phyloP scores from a whole-genome alignment of 495 filamentous ascomycete species.

The Evansstolkia leycettana region DNA sequence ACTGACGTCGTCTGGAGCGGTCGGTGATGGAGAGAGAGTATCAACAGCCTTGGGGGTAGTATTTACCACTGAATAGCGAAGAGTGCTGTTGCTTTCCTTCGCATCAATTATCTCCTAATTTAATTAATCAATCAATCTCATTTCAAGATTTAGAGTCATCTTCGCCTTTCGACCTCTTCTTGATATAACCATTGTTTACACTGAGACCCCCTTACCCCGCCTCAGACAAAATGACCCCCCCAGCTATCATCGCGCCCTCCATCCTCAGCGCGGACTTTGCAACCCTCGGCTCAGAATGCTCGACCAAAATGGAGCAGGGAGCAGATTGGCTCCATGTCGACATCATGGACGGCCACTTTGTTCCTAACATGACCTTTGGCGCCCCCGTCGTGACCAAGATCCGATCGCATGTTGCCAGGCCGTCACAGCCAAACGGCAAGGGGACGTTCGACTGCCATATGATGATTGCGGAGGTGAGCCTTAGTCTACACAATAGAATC shows the following conservation, averaged over 20 bases:
- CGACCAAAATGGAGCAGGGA: conserved; percentile 64
- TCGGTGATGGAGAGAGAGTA: conserved; percentile 5
- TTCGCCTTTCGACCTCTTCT: conserved; percentile 1
- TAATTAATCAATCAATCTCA: neutral
- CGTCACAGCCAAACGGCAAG: conserved; percentile 43
- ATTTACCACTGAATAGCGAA: too few species aligned
- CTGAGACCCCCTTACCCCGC: neutral
- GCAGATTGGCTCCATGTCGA: conserved; percentile 73
- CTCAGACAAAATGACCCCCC: conserved; percentile 55
- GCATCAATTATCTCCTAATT: conserved; percentile 1
- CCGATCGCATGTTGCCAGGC: conserved; percentile 64
- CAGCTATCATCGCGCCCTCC: conserved; percentile 90
- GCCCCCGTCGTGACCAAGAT: conserved; percentile 91
- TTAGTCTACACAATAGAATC: neutral
- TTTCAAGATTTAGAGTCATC: neutral
- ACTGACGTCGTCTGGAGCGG: conserved; percentile 15
- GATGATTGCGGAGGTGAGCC: conserved; percentile 90
- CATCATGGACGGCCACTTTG: conserved; percentile 97
- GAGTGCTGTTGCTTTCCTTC: neutral
- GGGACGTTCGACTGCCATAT: conserved; percentile 99
- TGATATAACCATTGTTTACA: neutral
- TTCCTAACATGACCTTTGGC: conserved; percentile 96
- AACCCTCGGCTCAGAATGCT: conserved; percentile 72
- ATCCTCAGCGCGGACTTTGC: conserved; percentile 96
- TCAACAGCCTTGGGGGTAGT: too few species aligned